Conservation (phyloP, 2,329 filamentous ascomycete genomes). For the Leptosphaerulina australis region DNA sequence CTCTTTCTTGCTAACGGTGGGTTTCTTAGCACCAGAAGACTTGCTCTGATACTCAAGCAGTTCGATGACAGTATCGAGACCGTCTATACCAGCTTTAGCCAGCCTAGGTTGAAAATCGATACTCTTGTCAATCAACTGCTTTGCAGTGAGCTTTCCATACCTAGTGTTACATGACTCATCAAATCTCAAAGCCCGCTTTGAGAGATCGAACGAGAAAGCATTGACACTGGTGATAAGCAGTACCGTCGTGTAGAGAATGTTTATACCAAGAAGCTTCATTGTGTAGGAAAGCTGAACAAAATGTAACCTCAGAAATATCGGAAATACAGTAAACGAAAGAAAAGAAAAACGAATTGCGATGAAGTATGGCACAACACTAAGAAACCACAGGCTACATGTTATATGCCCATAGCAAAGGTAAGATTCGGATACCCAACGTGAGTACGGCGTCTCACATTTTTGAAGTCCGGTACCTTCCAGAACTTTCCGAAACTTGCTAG, state of each 20-base stretch:
- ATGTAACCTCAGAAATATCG: too few relatives aligned
- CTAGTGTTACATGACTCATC: constrained; percentile 17
- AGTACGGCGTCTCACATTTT: too few relatives aligned
- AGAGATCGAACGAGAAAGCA: constrained; percentile 10
- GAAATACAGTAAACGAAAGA: too few relatives aligned
- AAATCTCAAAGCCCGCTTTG: constrained; percentile 16
- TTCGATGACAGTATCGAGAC: constrained; percentile 9
- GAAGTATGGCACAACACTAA: too few relatives aligned
- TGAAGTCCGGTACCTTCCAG: too few relatives aligned
- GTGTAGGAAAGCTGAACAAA: not conserved
- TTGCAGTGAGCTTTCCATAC: constrained; percentile 17
- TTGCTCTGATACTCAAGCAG: constrained; percentile 13
- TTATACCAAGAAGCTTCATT: constrained; percentile 11
- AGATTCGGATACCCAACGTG: too few relatives aligned
- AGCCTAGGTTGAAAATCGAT: constrained; percentile 14
- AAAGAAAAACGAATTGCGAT: too few relatives aligned
- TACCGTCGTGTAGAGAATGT: constrained; percentile 5
- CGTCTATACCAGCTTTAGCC: constrained; percentile 14
- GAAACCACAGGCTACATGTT: too few relatives aligned
- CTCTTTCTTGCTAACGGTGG: constrained; percentile 2
- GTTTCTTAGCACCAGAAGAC: constrained; percentile 10
- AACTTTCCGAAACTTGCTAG: too few relatives aligned
- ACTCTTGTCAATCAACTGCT: constrained; percentile 17
- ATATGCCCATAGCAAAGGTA: too few relatives aligned
- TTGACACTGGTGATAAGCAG: constrained; percentile 10